Evolutionary conservation across 2,329 filamentous ascomycete species (phyloP), one percentile per base, ranked within the genome.

Genomic region (Trichoderma semiorbis): DNA sequence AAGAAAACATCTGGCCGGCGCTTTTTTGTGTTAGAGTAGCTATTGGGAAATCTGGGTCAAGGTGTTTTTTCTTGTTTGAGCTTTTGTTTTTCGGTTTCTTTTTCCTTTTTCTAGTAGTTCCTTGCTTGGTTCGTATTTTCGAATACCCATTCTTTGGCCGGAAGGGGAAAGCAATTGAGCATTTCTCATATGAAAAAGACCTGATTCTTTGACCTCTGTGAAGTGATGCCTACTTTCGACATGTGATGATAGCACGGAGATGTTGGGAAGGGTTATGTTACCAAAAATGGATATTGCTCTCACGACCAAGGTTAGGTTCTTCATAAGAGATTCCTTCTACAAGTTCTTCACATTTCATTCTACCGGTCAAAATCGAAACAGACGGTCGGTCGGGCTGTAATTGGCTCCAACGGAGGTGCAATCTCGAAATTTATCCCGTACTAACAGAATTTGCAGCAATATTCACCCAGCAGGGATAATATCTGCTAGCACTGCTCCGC

Each of bases 21-120:
- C 50, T 47, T 50, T 50, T 60, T 58, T 43, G 47, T 53, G 57
- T 69, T 72, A 69, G 70, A 72, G 55, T 72, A 68, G 39, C 57
- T 62, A 55, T 64, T 65, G 53, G 62, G 36, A 28, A 57, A 36
- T 12, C 28, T 32, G 43, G 66, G 47, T 30, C 34, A 64, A 65
- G 34, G 32, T 63, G 57, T 69, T 72, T 39, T 18, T 43, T 61
- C 34, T n/a, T 66, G 24, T 34, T 39, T 24, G 21, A 30, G 3
- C 30, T 58, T 26, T 36, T 50, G 39, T n/a, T 58, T 57, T 34
- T 43, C 39, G 30, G 21, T 10, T 32, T 30, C 18, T 60, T 11
- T 60, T 34, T 58, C 14, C 32, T 18, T 36, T 21, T 57, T 36
- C 53, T 8, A 43, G 16, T n/a, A 30, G n/a, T 32, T 47, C 2